Base-by-base conservation (phyloP, 1,139 yeast genomes). In the Nematodospora anomalae region DNA sequence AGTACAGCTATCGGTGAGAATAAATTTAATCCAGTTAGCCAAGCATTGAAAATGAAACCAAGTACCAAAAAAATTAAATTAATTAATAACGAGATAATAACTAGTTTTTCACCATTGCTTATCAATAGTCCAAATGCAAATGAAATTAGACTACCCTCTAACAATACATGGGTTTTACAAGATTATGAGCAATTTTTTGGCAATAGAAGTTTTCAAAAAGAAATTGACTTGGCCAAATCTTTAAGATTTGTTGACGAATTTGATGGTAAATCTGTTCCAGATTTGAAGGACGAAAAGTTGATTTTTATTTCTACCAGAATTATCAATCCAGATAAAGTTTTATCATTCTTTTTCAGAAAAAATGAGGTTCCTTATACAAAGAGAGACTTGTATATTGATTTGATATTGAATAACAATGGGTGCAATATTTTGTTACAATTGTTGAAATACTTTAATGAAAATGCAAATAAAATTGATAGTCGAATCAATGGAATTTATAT, bases 131-230 rank as follows among this genome's bases (percentile, higher is more conserved):
- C 35, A 4, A 11, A 24, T 16, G 27, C 23, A 3, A 26, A 30
- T 32, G 38, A 37, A 6, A 16, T 26, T 4, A 32, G 34, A 28
- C 15, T 33, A 9, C 30, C 36, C 4, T 24, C 16, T 10, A 32
- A 28, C 6, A 36, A 38, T 30, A 16, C 35, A 6, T 44, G 49
- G 49, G 31, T 40, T 20, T 32, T 30, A 16, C 34, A 37, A 26
- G 49, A 45, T 30, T 45, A 45, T 31, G 42, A 45, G 14, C 34
- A 36, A 12, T 38, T 45, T 11, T 45, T 45, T 39, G 49, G 43
- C 4, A 22, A 25, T 18, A 33, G 30, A 8, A 35, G 28, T 16
- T 40, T 43, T 26, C 33, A 34, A 26, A 26, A 33, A 16, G 49
- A 42, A 26, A 41, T 38, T 16, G 34, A 31, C 3, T 32, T 45